Evolutionary conservation across 768 basidiomycete species (phyloP).

Genomic region (Lactifluus pinguis): DNA sequence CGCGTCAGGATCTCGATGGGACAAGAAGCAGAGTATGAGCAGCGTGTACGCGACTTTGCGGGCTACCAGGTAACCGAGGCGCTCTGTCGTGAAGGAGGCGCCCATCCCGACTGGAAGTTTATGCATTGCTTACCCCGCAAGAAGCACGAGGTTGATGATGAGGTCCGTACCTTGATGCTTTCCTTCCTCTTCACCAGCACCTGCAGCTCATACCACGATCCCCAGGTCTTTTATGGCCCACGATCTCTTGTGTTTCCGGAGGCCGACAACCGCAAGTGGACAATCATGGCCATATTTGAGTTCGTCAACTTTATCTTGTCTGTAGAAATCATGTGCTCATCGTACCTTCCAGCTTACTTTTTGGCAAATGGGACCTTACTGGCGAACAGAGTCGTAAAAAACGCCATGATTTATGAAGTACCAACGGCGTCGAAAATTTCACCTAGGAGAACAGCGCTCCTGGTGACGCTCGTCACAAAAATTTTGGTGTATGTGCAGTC

Average conservation of each 20-base stretch:
- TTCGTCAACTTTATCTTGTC: constrained; percentile 28
- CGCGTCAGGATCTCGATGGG: constrained; percentile 92
- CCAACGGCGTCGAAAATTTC: background rate
- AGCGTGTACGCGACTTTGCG: constrained; percentile 75
- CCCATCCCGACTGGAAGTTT: constrained; percentile 86
- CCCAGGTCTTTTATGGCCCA: constrained; percentile 84
- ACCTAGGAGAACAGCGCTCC: no score
- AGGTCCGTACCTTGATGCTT: constrained; percentile 36
- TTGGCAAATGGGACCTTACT: constrained; percentile 26
- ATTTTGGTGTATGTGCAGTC: no score
- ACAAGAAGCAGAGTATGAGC: constrained; percentile 87
- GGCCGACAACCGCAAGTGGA: constrained; percentile 97
- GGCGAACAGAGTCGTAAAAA: background rate
- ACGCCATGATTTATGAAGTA: background rate
- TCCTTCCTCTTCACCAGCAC: background rate
- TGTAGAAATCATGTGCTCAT: constrained; percentile 22
- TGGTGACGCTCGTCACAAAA: no score
- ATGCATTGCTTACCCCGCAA: constrained; percentile 95
- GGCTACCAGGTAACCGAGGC: constrained; percentile 94
- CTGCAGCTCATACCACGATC: background rate
- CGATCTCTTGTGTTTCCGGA: constrained; percentile 89
- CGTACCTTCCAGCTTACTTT: constrained; percentile 25
- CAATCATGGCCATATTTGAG: constrained; percentile 90
- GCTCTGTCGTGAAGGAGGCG: constrained; percentile 72
- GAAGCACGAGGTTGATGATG: constrained; percentile 88